Evolutionary conservation across 2,329 filamentous ascomycete species (phyloP).

Genomic region (Scytalidium sp.): DNA sequence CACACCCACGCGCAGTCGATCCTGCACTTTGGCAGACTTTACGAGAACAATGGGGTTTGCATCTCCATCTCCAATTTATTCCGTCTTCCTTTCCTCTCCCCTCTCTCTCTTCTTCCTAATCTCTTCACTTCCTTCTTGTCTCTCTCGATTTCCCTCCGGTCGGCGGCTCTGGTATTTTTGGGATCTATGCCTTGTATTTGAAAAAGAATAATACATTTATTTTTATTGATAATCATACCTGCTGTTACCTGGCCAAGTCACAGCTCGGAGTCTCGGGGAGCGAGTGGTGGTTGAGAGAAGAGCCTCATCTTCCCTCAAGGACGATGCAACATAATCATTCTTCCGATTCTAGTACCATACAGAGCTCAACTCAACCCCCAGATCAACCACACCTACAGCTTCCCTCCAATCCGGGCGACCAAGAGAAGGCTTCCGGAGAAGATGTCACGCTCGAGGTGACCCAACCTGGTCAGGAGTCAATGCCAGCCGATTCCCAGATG

Average conservation of each 20-base stretch:
- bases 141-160: too few relatives aligned
- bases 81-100: neutral
- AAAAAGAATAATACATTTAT: neutral
- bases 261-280: too few relatives aligned
- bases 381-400: neutral
- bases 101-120: neutral
- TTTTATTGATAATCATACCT: neutral
- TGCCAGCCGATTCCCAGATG: neutral
- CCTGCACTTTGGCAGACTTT: neutral
- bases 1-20: neutral
- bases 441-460: slow-evolving; percentile 2
- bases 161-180: neutral
- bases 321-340: neutral
- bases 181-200: neutral
- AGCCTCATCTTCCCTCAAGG: neutral
- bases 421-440: neutral
- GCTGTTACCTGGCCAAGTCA: neutral
- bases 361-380: too few relatives aligned
- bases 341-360: neutral
- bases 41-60: neutral
- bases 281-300: too few relatives aligned
- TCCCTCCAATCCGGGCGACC: neutral
- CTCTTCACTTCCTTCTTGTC: neutral
- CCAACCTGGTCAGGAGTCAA: slow-evolving; percentile 13
- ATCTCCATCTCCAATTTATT: neutral